Evolutionary conservation across 169 alveolate species (phyloP), one percentile per base, ranked within the genome.

Genomic region (Babesia sp.): DNA sequence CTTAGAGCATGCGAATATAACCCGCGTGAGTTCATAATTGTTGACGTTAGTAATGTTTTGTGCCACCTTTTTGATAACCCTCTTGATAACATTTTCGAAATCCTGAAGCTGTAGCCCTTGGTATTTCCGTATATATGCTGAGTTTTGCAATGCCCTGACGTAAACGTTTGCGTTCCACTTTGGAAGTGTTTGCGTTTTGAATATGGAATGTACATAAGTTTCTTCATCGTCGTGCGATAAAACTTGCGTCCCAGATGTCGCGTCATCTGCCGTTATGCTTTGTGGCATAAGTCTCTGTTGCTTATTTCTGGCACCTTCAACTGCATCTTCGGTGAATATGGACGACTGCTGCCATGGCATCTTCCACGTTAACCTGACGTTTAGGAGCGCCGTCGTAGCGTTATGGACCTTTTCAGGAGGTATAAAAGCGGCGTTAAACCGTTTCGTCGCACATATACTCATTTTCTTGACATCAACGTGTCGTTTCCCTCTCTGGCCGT

Each of bases 1-100:
- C 77, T 78, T 78, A 37, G 86, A 67, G 69, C 86, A 77, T 18
- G 86, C 72, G 67, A 56, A 77, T 8, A 77, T 58, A 20, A 68
- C 42, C 53, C 84, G 26, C 34, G 70, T 51, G 53, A 79, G 46
- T 33, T 79, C 87, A 55, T 70, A 66, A 37, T 79, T 72, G 42
- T 69, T 68, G 4, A 79, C 63, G 29, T 26, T 51, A n/a, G 54
- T 58, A 0, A 79, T 61, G 28, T 68, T 79, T 31, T 59, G 63
- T 11, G 82, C 87, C 2, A 79, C 7, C 4, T 16, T 7, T 44
- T 54, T 68, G 8, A 69, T 50, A 9, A 71, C 11, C 9, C 7
- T 11, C 20, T 79, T 60, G 0, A 29, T 41, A 9, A 59, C 18
- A 20, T 24, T 28, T 2, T 58, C 69, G 7, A 29, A 22, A 7